Evolutionary conservation across 768 basidiomycete genomes (phyloP), one percentile per base, ranked within the genome.

Genomic region (Coprinellus micaceus): DNA sequence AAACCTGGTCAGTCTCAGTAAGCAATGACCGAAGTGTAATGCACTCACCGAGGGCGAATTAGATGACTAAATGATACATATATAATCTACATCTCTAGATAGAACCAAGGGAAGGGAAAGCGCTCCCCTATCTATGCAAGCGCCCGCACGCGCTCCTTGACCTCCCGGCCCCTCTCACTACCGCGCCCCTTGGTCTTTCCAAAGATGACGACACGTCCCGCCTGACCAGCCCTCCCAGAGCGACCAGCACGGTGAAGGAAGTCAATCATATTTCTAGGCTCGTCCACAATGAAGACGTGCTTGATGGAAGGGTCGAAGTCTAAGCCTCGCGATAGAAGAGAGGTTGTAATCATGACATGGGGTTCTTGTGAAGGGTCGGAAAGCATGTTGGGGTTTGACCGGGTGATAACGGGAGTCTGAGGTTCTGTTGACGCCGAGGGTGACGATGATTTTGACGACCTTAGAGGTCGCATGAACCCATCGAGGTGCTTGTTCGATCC

Each of bases 161-260:
- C 76, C 26, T 82, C 80, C 65, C 74, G 77, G 26, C 78, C 73
- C 58, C 71, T 74, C 37, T 70, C 71, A 51, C 83, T 81, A 2
- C 88, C 87, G 21, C 88, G 74, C 1, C 88, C 89, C 54, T 77
- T 80, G 62, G 74, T 71, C 67, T 86, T 89, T 29, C 86, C 87
- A 64, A 92, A 92, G 5, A 92, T 74, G 2, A 92, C 83, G 0
- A 92, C 91, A 60, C 79, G 84, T 1, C 89, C 90, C 25, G 69
- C 66, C 65, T 78, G 68, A 0, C 90, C 90, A 3, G 91, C 91
- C 28, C 93, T 74, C 2, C 86, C 93, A 0, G 89, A 80, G 46
- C 94, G 74, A 15, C 94, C 94, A 0, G 94, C 94, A 3, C 94
- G 85, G 71, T 97, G 94, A 58, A 97, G 68, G 67, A 96, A 95